phyloP scores from a whole-genome alignment of 1,284 basidiomycete species.

The Irpex sp. region DNA sequence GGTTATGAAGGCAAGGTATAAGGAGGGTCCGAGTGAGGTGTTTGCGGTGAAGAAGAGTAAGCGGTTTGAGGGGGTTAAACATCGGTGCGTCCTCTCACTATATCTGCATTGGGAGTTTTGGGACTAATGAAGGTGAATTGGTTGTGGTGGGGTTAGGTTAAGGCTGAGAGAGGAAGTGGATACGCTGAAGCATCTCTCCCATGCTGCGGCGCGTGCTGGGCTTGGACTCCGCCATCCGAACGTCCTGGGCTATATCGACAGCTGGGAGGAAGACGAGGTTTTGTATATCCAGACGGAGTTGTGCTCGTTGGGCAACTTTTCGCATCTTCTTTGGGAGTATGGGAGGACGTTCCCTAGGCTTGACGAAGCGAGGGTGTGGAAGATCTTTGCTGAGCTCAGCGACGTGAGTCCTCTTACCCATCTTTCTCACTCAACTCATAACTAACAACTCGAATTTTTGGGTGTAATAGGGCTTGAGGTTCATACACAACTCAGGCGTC shows the following conservation, averaged over 20 bases:
- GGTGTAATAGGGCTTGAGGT: constrained; percentile 67
- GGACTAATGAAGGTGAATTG: too few relatives aligned
- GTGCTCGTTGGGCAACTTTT: constrained; percentile 89
- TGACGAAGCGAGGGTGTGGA: constrained; percentile 96
- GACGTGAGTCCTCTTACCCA: constrained; percentile 51
- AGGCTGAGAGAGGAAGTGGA: constrained; percentile 95
- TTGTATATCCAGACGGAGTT: constrained; percentile 94
- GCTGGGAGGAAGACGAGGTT: constrained; percentile 93
- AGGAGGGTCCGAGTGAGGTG: constrained; percentile 49
- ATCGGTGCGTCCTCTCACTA: constrained; percentile 86
- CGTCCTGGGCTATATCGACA: constrained; percentile 90
- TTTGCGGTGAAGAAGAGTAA: constrained; percentile 96
- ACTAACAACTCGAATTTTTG: too few relatives aligned
- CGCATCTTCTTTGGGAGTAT: constrained; percentile 90
- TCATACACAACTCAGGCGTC: constrained; percentile 85
- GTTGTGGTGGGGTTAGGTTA: constrained; percentile 43
- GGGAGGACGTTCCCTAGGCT: constrained; percentile 79
- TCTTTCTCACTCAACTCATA: too few relatives aligned
- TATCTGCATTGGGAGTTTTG: too few relatives aligned
- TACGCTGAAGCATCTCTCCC: constrained; percentile 77
- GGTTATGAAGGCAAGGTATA: constrained; percentile 84
- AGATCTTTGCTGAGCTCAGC: constrained; percentile 88
- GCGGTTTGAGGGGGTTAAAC: constrained; percentile 86
- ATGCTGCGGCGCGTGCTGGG: constrained; percentile 13
- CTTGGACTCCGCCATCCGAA: constrained; percentile 49